phyloP scores from a whole-genome alignment of 805 yeast genomes.

The Kluyveromyces aestuarii region DNA sequence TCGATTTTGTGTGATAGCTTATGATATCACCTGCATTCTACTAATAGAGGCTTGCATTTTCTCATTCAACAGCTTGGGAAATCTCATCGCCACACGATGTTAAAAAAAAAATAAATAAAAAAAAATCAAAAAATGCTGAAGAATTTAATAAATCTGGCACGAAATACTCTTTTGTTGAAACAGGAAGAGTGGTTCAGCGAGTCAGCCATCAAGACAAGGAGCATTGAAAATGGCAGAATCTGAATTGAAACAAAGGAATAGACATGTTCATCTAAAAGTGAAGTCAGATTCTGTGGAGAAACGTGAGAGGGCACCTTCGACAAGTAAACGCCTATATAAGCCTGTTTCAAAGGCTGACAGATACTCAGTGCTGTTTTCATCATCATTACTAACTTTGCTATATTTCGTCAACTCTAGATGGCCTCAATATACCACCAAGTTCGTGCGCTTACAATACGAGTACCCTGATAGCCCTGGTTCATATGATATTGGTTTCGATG shows the following conservation, averaged over 20 bases:
- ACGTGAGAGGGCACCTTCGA: not conserved
- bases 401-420: constrained; percentile 16
- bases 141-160: not conserved
- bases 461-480: constrained; percentile 14
- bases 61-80: no score
- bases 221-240: not conserved
- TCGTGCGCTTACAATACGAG: constrained; percentile 34
- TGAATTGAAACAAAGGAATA: not conserved
- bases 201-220: not conserved
- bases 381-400: constrained; percentile 13
- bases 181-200: not conserved
- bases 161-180: not conserved
- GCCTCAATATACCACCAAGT: constrained; percentile 27
- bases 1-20: no score
- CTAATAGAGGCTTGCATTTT: no score
- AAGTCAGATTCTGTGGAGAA: not conserved
- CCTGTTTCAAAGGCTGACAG: constrained; percentile 13
- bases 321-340: constrained; percentile 3
- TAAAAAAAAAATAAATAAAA: not conserved
- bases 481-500: constrained; percentile 52
- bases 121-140: not conserved
- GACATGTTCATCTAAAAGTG: not conserved
- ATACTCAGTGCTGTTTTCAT: constrained; percentile 24
- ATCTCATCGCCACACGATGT: no score
- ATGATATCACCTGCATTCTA: no score